Evolutionary conservation across 2,329 filamentous ascomycete genomes (phyloP), one percentile per base, ranked within the genome.

Genomic region (Nectriaceae sp.): DNA sequence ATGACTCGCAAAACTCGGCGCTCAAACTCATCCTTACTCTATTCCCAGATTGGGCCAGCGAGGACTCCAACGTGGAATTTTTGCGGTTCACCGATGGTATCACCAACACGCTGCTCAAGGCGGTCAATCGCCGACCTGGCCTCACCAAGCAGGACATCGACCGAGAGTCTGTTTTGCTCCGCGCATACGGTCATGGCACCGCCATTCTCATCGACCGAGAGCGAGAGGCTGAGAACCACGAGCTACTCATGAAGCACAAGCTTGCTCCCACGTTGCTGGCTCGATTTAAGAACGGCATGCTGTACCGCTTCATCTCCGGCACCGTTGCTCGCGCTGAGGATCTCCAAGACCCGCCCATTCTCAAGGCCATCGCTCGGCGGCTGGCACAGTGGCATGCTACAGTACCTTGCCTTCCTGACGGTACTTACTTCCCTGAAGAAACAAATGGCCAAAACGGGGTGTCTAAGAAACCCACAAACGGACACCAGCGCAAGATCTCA

Each of bases 61-160:
- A 81, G 29, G 83, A 85, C 56, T 88, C 89, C 48, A 82, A 86
- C 37, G 80, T 99, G 61, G 85, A 94, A 64, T 90, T 97, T 66
- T 80, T 90, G 58, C 87, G 89, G 56, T 99, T 97, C 75, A 99
- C 91, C 33, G 94, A 99, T 65, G 94, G 94, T 65, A 99, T 97
- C 73, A 99, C 94, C 58, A 99, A 99, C 73, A 97, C 92, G 42
- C 76, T 93, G 41, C 77, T 91, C 55, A 92, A 92, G 69, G 85
- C 86, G n/a, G 73, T 88, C 65, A 89, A 90, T 67, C 81, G 77
- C 57, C 77, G 77, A 21, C 68, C 75, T 1, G 89, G 88, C 42
- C 76, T 87, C 57, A 86, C 89, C 42, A 82, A 88, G 61, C 54
- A 64, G n/a, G 83, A 91, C 44, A 79, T 93, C 57, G 92, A 97